Evolutionary conservation across 139 green algal species (phyloP).

Genomic region (Tetradesmus lagerheimii): DNA sequence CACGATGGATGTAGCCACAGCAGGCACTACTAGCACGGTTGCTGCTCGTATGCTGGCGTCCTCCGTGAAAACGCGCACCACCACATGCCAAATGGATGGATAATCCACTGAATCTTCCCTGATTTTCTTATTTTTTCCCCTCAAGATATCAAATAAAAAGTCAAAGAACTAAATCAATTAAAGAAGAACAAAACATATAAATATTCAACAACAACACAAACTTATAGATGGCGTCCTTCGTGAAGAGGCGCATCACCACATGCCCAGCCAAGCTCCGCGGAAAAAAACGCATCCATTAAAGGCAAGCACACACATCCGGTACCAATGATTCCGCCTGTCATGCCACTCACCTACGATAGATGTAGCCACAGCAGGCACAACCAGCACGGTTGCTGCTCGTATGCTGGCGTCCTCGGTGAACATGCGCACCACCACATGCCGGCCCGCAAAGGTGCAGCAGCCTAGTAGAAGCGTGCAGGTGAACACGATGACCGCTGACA

Average conservation of each 20-base stretch:
- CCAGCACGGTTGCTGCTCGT: neutral
- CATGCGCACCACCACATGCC: constrained; percentile 10
- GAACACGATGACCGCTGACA: neutral
- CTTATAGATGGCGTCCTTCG: too few relatives aligned
- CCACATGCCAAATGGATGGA: too few relatives aligned
- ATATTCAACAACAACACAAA: too few relatives aligned
- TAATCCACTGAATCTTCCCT: too few relatives aligned
- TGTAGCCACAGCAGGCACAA: constrained; percentile 26
- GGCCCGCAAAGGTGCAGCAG: neutral
- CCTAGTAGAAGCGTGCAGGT: neutral
- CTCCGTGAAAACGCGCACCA: constrained; percentile 17
- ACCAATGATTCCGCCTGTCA: neutral
- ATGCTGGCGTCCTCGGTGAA: constrained; percentile 16
- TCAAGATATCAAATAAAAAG: too few relatives aligned
- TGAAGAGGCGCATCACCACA: too few relatives aligned
- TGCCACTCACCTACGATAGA: constrained; percentile 25
- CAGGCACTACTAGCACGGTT: constrained; percentile 17
- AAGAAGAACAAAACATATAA: too few relatives aligned
- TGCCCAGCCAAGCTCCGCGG: too few relatives aligned
- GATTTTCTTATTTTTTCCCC: too few relatives aligned
- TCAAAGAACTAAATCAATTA: too few relatives aligned
- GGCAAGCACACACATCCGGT: neutral
- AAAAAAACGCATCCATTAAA: neutral
- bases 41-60: constrained; percentile 7
- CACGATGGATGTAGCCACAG: constrained; percentile 30